phyloP scores from a whole-genome alignment of 495 filamentous ascomycete species.

The Penicillium alfredii region DNA sequence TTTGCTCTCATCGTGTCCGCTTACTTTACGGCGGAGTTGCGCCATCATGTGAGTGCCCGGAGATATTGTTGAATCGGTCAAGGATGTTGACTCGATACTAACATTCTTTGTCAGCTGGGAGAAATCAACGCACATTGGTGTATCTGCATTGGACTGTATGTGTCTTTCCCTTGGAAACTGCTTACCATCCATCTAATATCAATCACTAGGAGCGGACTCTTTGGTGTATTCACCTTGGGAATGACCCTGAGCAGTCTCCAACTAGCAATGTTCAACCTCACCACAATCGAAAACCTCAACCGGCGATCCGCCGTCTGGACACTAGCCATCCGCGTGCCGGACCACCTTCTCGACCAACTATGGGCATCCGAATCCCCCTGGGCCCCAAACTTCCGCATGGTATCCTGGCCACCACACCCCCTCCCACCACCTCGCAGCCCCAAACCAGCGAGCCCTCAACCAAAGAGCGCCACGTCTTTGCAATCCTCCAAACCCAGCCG shows the following conservation, averaged over 20 bases:
- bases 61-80: too few relatives aligned
- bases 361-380: conserved; percentile 27
- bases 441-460: conserved; percentile 10
- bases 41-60: conserved; percentile 30
- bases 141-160: conserved; percentile 52
- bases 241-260: conserved; percentile 69
- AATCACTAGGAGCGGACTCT: conserved; percentile 52
- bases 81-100: too few relatives aligned
- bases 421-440: conserved; percentile 9
- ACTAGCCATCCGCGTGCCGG: conserved; percentile 68
- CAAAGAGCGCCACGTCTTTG: conserved; percentile 56
- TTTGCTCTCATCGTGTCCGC: conserved; percentile 57
- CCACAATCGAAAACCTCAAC: conserved; percentile 74
- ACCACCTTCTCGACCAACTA: conserved; percentile 36
- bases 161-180: conserved; percentile 4
- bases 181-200: conserved; percentile 15
- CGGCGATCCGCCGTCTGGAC: conserved; percentile 57
- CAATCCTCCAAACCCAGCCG: conserved; percentile 62
- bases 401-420: conserved; percentile 37
- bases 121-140: conserved; percentile 47
- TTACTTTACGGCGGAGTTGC: conserved; percentile 46
- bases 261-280: conserved; percentile 63
- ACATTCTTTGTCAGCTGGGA: conserved; percentile 21
- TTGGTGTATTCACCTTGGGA: conserved; percentile 65
- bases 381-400: conserved; percentile 42